Base-by-base conservation (phyloP, 768 basidiomycete species). In the Candolleomyces aberdarensis region DNA sequence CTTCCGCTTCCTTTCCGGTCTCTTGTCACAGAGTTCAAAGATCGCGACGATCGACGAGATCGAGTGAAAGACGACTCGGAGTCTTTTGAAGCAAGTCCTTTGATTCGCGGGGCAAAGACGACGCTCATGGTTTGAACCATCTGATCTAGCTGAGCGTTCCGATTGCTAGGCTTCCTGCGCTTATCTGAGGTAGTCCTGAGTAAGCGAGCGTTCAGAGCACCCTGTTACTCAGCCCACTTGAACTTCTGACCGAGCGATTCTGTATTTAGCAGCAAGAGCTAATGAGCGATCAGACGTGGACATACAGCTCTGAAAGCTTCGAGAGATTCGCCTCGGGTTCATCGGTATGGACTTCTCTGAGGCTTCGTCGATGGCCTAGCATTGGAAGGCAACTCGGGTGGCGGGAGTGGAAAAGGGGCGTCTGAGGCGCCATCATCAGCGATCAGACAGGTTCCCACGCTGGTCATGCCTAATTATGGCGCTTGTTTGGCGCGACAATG, bases 71-170 rank as follows among this genome's bases (percentile, higher is more conserved):
- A 41, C 15, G 29, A 58, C 17, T 41, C 58, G 39, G 55, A 40
- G 31, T 41, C 15, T 15, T 46, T 75, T 56, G 63, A 65, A n/a
- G 67, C 54, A 29, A 49, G 41, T 62, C 65, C 40, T 20, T 56
- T 40, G 56, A 66, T 36, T 36, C 36, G 36, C 11, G 36, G 49
- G 57, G 64, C 48, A 72, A 66, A 54, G 60, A 57, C 72, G 65
- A 63, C 63, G 57, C 82, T 78, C 75, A 88, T 83, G 3, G 81
- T 77, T 55, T 83, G 78, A 32, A 90, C 72, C 89, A 91, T 91
- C 48, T 77, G 77, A 69, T 91, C 88, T 64, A 84, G 88, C 43
- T 82, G 81, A 39, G 78, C 69, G 64, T 90, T 91, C 41, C 72
- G 74, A 54, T 65, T 68, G 31, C 48, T 49, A 50, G 56, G 26